These are phyloP conservation scores for Dactylellina drechsleri DNA, from an alignment of 2,329 filamentous ascomycete genomes.

Conservation along the genomic window DNA sequence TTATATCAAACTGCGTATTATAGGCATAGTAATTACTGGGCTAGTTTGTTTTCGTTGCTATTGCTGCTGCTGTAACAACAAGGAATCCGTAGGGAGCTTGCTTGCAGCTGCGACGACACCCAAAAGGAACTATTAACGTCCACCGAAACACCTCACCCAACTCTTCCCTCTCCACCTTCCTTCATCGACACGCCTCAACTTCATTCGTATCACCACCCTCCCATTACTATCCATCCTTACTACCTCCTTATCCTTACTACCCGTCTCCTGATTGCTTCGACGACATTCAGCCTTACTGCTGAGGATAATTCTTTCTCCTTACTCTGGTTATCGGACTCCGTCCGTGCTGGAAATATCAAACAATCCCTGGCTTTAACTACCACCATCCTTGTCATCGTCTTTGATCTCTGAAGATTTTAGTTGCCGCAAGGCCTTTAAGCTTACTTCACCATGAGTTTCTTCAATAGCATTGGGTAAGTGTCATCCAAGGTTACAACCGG, in stretches of 20 bases:
- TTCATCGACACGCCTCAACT: constrained; percentile 4
- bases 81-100: constrained; percentile 10
- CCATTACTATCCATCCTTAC: neutral
- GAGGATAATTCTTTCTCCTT: neutral
- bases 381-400: neutral
- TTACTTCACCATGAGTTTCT: constrained; percentile 35
- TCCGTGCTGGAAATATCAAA: neutral
- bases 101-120: neutral
- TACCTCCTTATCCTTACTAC: too few relatives aligned
- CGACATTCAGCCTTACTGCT: constrained; percentile 11
- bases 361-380: neutral
- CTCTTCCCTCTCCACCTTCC: constrained; percentile 13
- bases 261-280: too few relatives aligned
- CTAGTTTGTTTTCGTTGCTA: neutral
- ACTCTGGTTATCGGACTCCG: constrained; percentile 6
- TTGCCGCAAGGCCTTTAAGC: constrained; percentile 4
- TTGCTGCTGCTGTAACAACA: neutral
- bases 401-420: constrained; percentile 4
- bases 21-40: too few relatives aligned
- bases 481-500: neutral
- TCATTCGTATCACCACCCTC: constrained; percentile 1
- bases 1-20: neutral
- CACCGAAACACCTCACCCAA: constrained; percentile 4
- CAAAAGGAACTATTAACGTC: constrained; percentile 18
- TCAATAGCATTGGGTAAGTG: constrained; percentile 51